Base-by-base conservation (phyloP, 1,284 basidiomycete species). In the Rhodotorula sp. region DNA sequence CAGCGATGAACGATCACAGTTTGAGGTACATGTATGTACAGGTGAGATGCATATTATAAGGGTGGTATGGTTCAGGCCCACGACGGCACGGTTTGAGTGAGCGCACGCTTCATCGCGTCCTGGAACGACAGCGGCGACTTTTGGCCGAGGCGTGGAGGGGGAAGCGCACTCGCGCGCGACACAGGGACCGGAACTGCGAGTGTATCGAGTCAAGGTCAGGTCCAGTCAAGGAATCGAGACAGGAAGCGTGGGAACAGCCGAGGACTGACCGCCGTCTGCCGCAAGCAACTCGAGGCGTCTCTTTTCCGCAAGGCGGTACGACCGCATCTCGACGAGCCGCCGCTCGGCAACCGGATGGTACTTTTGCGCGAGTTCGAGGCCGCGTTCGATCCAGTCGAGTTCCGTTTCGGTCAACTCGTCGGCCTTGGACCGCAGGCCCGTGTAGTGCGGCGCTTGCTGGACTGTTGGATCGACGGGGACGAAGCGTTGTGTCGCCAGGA, bases 361-460 rank as follows among this genome's bases (percentile, higher is more conserved):
- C 39, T 43, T 26, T 26, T 21, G 14, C n/a, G 66, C 69, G 16
- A 46, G 43, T 43, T 63, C 54, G 39, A 73, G 57, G 10, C 72
- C 72, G 8, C 48, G 47, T 29, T 74, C 72, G 66, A 74, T 68
- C 67, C 67, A 74, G 54, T 71, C 67, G n/a, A 74, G 69, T 56
- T 74, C 72, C 14, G 48, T 60, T 26, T 49, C 54, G 23, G 63
- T 62, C 26, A 71, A 59, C 63, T 71, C 70, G 51, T 65, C 67
- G 14, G 52, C 60, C 16, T 63, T 52, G 29, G n/a, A 3, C 48
- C 61, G 61, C 5, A 10, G 43, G 21, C n/a, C 29, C 16, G 14
- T 3, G 29, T 34, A 39, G 43, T 14, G 14, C 5, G 46, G 12
- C 46, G 12, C 23, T 23, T 20, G 4, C n/a, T 5, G 34, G 14